These are phyloP conservation scores for sorghum (Sorghum bicolor) DNA, from an alignment of 176 grass and related monocot genomes.

Conservation along the genomic window Sorghum_bicolor_NCBIv3 NC_012873.2:47423501-47424000, in stretches of 20 bases:
- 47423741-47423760: background rate
- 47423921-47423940: background rate
- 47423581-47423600: background rate
- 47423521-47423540: background rate
- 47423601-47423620: background rate
- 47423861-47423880: background rate
- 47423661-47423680: background rate
- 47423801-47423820: background rate
- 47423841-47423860: background rate
- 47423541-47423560: background rate
- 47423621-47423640: background rate
- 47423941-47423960: background rate
- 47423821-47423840: background rate
- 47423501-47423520: slow-evolving; percentile 1
- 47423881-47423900: background rate
- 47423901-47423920: background rate
- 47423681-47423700: background rate
- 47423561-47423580: background rate
- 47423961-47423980: background rate
- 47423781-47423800: background rate
- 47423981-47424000: background rate
- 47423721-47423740: background rate
- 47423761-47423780: slow-evolving; percentile 15
- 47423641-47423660: background rate
- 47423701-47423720: background rate